Conservation (phyloP, 2,329 filamentous ascomycete genomes). For the Calonectria pseudoreteaudii region DNA sequence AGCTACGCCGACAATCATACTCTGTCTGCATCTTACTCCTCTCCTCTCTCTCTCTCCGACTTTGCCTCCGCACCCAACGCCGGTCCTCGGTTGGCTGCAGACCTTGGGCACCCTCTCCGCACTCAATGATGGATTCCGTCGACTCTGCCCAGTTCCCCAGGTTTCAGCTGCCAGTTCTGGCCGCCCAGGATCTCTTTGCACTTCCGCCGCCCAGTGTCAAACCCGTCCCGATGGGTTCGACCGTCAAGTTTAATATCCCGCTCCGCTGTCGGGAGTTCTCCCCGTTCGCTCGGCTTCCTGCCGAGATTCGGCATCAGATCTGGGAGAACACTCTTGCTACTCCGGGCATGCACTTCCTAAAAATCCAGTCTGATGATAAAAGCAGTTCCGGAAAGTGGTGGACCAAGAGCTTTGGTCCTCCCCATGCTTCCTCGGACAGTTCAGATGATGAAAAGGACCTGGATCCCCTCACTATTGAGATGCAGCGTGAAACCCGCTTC, state of each 20-base stretch:
- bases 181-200: neutral
- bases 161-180: neutral
- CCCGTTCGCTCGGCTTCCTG: constrained; percentile 47
- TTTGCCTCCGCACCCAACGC: neutral
- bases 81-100: neutral
- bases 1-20: neutral
- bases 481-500: constrained; percentile 38
- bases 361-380: constrained; percentile 37
- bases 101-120: constrained; percentile 2
- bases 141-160: constrained; percentile 15
- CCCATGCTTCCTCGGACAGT: constrained; percentile 6
- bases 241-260: constrained; percentile 48
- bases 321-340: constrained; percentile 47
- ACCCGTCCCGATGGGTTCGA: neutral
- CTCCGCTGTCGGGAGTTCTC: constrained; percentile 46
- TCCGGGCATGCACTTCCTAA: constrained; percentile 52
- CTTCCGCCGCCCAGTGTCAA: neutral
- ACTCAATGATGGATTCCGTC: constrained; percentile 13
- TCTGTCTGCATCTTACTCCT: constrained; percentile 4
- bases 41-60: neutral
- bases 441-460: constrained; percentile 28
- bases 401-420: constrained; percentile 14
- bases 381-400: constrained; percentile 40
- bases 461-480: constrained; percentile 39
- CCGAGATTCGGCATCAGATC: constrained; percentile 50